Conservation (phyloP, 768 basidiomycete species). For the Clitopilus hobsonii region DNA sequence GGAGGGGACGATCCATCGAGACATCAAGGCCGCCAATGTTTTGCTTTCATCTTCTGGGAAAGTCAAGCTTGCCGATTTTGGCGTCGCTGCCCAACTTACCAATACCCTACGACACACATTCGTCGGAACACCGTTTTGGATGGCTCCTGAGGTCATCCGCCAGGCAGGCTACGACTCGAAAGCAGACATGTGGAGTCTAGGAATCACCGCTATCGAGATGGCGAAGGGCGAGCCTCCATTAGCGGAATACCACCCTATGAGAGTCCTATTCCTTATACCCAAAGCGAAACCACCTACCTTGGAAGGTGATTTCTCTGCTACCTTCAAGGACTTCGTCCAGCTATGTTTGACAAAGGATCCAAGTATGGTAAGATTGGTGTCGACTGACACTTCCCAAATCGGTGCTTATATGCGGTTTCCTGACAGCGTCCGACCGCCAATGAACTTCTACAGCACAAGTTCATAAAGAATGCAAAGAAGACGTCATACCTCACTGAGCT, state of each 20-base stretch:
- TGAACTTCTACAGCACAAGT: slow-evolving; percentile 90
- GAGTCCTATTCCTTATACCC: slow-evolving; percentile 95
- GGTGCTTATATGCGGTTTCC: slow-evolving; percentile 12
- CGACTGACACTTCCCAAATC: slow-evolving; percentile 1
- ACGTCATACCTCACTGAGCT: slow-evolving; percentile 83
- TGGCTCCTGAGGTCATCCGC: slow-evolving; percentile 98
- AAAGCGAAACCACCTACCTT: slow-evolving; percentile 91
- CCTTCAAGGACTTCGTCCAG: slow-evolving; percentile 91
- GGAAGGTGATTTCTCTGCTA: slow-evolving; percentile 77
- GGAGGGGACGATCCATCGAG: slow-evolving; percentile 95
- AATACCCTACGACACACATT: slow-evolving; percentile 94
- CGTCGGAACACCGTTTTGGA: slow-evolving; percentile 97
- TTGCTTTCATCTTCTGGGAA: slow-evolving; percentile 85
- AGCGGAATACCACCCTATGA: slow-evolving; percentile 98
- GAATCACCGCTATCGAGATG: slow-evolving; percentile 98
- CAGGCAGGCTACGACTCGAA: slow-evolving; percentile 95
- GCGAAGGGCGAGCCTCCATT: slow-evolving; percentile 96
- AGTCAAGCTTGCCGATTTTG: slow-evolving; percentile 98
- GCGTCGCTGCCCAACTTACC: slow-evolving; percentile 95
- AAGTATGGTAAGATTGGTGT: slow-evolving; percentile 44
- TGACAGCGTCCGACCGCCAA: slow-evolving; percentile 84
- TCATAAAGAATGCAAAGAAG: slow-evolving; percentile 81
- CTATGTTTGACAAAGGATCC: slow-evolving; percentile 94
- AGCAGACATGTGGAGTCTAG: slow-evolving; percentile 97
- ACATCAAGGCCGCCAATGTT: slow-evolving; percentile 98